These are phyloP conservation scores for Aspergillus nidulans DNA, from an alignment of 495 filamentous ascomycete species.

Conservation along the genomic window DNA sequence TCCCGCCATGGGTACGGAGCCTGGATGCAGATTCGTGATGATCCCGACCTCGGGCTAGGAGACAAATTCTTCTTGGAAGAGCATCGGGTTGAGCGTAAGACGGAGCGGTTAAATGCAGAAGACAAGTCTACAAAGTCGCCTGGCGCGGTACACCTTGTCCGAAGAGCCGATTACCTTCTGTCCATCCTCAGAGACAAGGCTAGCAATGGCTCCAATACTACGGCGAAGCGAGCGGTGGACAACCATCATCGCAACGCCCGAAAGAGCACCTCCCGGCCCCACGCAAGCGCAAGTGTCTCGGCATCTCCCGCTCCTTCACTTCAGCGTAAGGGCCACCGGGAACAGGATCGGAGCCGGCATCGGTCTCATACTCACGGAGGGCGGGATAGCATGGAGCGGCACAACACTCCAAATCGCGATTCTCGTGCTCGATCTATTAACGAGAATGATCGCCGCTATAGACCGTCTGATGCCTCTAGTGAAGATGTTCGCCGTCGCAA, in stretches of 20 bases:
- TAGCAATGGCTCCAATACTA: conserved; percentile 59
- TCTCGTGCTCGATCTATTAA: conserved; percentile 32
- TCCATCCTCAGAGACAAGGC: conserved; percentile 79
- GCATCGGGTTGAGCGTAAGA: conserved; percentile 95
- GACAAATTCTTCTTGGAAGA: conserved; percentile 98
- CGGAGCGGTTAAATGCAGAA: conserved; percentile 74
- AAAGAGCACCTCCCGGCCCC: conserved; percentile 42
- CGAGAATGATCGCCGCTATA: conserved; percentile 34
- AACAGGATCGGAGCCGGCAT: conserved; percentile 47
- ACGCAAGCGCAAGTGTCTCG: conserved; percentile 44
- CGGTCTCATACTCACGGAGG: conserved; percentile 45
- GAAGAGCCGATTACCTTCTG: conserved; percentile 88
- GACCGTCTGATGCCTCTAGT: conserved; percentile 36
- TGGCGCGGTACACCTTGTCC: conserved; percentile 92
- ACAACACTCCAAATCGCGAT: conserved; percentile 39
- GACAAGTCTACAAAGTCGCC: conserved; percentile 79
- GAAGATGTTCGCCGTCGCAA: conserved; percentile 43
- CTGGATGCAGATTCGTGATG: conserved; percentile 89
- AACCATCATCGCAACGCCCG: conserved; percentile 88
- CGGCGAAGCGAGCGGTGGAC: conserved; percentile 75
- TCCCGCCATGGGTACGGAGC: conserved; percentile 89
- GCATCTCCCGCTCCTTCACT: conserved; percentile 51
- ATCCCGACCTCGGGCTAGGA: conserved; percentile 75
- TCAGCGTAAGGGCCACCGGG: conserved; percentile 45
- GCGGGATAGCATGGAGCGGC: conserved; percentile 45